These are phyloP conservation scores for Nidula microcarpa DNA, from an alignment of 768 basidiomycete genomes.

Conservation along the genomic window DNA sequence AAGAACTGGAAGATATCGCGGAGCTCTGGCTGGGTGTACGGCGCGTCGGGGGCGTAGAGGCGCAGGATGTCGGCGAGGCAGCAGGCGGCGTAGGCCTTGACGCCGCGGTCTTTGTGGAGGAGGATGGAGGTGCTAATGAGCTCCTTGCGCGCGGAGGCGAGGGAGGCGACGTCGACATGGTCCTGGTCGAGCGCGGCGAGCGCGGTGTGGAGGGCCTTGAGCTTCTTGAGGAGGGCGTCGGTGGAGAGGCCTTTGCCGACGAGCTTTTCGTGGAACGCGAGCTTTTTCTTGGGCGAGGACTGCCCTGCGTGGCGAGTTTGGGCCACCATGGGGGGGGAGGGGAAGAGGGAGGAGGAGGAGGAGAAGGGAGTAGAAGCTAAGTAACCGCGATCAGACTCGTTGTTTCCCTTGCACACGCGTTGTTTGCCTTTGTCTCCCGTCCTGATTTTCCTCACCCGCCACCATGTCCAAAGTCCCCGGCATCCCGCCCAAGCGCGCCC, in stretches of 20 bases:
- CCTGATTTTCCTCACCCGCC: conserved; percentile 1
- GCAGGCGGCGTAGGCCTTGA: conserved; percentile 92
- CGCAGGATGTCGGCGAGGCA: conserved; percentile 93
- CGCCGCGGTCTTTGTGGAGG: conserved; percentile 92
- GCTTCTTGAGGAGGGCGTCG: conserved; percentile 82
- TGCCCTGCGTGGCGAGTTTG: conserved; percentile 63
- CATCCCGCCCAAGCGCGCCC: conserved; percentile 44
- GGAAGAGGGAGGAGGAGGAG: conserved; percentile 9
- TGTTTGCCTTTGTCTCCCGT: conserved; percentile 34
- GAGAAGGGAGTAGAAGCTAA: conserved; percentile 9
- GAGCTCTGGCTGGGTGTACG: conserved; percentile 85
- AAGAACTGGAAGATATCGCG: conserved; percentile 98
- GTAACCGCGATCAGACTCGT: conserved; percentile 1
- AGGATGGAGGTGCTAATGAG: conserved; percentile 78
- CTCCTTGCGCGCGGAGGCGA: conserved; percentile 69
- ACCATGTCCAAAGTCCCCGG: conserved; percentile 33
- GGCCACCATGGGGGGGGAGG: conserved; percentile 56
- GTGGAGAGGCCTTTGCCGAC: conserved; percentile 72
- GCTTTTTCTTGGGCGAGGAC: conserved; percentile 53
- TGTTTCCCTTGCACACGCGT: conserved; percentile 29
- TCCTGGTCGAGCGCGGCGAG: conserved; percentile 89
- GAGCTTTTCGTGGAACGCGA: conserved; percentile 81
- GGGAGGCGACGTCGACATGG: conserved; percentile 68
- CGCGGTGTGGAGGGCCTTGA: conserved; percentile 73
- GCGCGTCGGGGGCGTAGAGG: conserved; percentile 95